Conservation (phyloP, 2,329 filamentous ascomycete genomes). For the Diaporthe destruens region DNA sequence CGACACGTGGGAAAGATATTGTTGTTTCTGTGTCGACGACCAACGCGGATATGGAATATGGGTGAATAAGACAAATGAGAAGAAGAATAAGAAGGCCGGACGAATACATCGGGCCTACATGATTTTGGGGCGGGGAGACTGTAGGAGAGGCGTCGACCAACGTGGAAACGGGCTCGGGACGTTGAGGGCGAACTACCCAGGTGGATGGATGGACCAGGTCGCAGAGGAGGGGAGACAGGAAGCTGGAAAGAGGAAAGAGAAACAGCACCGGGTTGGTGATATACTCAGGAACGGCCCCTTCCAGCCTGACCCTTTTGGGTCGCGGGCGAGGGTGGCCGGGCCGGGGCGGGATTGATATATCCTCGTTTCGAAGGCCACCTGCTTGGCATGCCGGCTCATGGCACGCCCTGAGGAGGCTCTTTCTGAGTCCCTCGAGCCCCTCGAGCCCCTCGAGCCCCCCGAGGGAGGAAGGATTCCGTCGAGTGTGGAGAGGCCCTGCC, state of each 20-base stretch:
- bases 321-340: slow-evolving; percentile 33
- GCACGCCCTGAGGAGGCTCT: slow-evolving; percentile 1
- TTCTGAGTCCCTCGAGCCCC: neutral
- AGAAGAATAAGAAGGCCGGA: slow-evolving; percentile 30
- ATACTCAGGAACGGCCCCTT: slow-evolving; percentile 34
- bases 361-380: slow-evolving; percentile 21
- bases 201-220: neutral
- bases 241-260: slow-evolving; percentile 21
- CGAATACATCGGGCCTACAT: slow-evolving; percentile 42
- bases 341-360: slow-evolving; percentile 37
- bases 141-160: slow-evolving; percentile 35
- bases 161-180: slow-evolving; percentile 25
- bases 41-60: neutral
- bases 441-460: too few species aligned
- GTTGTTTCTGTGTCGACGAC: neutral
- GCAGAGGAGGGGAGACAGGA: slow-evolving; percentile 24
- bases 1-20: neutral
- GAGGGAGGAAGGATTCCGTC: slow-evolving; percentile 1
- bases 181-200: slow-evolving; percentile 17
- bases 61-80: slow-evolving; percentile 29
- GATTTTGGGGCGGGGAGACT: slow-evolving; percentile 13
- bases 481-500: slow-evolving; percentile 26
- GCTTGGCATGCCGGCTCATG: slow-evolving; percentile 18
- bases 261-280: slow-evolving; percentile 25
- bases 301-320: slow-evolving; percentile 32